These are phyloP conservation scores for Ganoderma lingzhi DNA, from an alignment of 1,284 basidiomycete genomes.

Conservation along the genomic window DNA sequence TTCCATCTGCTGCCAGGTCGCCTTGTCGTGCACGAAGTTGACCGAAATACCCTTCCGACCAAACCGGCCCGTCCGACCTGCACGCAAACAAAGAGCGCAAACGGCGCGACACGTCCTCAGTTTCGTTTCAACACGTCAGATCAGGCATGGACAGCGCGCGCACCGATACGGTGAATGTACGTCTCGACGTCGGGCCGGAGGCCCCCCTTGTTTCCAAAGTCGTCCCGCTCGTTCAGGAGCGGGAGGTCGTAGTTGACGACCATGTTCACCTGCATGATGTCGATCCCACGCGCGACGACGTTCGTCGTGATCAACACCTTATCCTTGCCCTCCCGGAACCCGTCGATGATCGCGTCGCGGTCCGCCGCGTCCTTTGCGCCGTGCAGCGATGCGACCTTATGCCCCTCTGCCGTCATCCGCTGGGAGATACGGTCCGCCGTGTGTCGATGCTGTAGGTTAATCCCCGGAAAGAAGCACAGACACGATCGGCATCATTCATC, in stretches of 20 bases:
- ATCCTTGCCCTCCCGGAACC: constrained; percentile 94
- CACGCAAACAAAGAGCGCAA: neutral
- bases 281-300: constrained; percentile 98
- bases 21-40: constrained; percentile 92
- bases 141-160: constrained; percentile 38
- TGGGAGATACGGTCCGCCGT: constrained; percentile 94
- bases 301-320: constrained; percentile 99
- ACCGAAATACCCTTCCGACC: constrained; percentile 96
- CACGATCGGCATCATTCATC: neutral
- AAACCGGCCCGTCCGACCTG: constrained; percentile 94
- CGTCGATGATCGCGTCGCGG: constrained; percentile 93
- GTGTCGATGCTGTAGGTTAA: constrained; percentile 73
- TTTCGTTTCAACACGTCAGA: neutral
- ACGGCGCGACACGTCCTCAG: neutral
- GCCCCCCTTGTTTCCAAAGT: constrained; percentile 48
- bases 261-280: constrained; percentile 99
- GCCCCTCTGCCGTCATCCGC: constrained; percentile 93
- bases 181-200: constrained; percentile 91
- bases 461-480: constrained; percentile 1
- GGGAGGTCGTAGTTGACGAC: constrained; percentile 99
- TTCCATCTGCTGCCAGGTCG: constrained; percentile 88
- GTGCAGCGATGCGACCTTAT: constrained; percentile 96
- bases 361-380: constrained; percentile 91
- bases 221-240: constrained; percentile 75
- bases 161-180: constrained; percentile 98